A percentile compares a stretch with the other conserved stretches of the same genome.
These are phyloP conservation scores for Alternaria panax DNA, from an alignment of 2,329 filamentous ascomycete species.

Conservation along the genomic window DNA sequence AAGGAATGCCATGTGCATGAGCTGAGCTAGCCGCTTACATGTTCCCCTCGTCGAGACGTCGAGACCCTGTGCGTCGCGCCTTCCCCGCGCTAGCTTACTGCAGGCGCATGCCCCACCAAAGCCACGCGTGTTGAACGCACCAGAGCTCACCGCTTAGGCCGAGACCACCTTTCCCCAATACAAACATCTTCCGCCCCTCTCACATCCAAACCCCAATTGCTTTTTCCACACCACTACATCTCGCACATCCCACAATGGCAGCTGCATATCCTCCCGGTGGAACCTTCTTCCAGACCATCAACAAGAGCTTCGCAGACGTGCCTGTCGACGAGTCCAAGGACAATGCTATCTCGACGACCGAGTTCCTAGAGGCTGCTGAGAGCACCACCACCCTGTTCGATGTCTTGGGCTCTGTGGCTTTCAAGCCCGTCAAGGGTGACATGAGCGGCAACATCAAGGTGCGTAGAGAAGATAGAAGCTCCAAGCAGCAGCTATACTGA, in stretches of 20 bases:
- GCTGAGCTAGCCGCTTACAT: not conserved
- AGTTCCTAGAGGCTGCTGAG: constrained; percentile 93
- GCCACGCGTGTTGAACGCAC: constrained; percentile 21
- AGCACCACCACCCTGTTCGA: constrained; percentile 84
- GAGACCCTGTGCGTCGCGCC: constrained; percentile 27
- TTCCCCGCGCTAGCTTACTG: constrained; percentile 28
- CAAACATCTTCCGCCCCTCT: constrained; percentile 2
- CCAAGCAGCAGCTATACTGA: not conserved
- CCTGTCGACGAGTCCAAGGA: constrained; percentile 75
- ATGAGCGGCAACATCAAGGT: constrained; percentile 93
- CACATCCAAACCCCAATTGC: not conserved
- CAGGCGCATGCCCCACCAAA: constrained; percentile 21
- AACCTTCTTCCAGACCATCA: constrained; percentile 87
- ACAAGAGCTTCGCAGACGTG: constrained; percentile 84
- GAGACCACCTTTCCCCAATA: constrained; percentile 16
- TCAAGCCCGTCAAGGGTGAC: constrained; percentile 89
- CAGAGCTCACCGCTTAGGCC: constrained; percentile 24
- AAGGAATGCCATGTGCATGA: not conserved
- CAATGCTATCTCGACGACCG: constrained; percentile 79
- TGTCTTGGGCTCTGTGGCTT: constrained; percentile 73
- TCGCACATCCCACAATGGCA: constrained; percentile 34
- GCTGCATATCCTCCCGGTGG: constrained; percentile 62
- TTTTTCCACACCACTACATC: not conserved
- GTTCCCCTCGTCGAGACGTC: constrained; percentile 16
- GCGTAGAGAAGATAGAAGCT: constrained; percentile 1